Conservation (phyloP, 176 grass and related monocot genomes). For the Oryza coarctata region DNA sequence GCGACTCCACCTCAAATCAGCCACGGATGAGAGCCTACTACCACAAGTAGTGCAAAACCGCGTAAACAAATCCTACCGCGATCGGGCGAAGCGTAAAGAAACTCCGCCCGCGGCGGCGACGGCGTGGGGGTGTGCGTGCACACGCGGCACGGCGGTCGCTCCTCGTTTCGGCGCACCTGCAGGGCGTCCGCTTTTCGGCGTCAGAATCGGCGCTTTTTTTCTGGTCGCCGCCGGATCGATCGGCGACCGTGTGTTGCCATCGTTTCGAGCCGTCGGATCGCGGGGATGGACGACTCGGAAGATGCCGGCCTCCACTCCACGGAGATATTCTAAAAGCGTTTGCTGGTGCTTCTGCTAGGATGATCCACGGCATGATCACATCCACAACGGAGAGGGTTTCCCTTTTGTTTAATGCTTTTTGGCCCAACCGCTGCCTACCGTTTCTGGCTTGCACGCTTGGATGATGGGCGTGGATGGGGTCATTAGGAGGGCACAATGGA, state of each 20-base stretch:
- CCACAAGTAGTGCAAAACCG: constrained; percentile 8
- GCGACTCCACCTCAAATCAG: not conserved
- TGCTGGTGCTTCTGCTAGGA: too few relatives aligned
- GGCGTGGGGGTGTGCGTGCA: not conserved
- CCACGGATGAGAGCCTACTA: not conserved
- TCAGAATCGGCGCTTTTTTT: not conserved
- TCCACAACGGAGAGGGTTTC: not conserved
- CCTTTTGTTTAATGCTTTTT: not conserved
- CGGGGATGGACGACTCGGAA: not conserved
- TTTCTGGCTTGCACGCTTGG: not conserved
- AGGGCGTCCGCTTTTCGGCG: not conserved
- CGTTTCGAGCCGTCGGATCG: not conserved
- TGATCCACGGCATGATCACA: not conserved
- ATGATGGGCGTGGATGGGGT: not conserved
- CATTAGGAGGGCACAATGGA: not conserved
- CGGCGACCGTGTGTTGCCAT: too few relatives aligned
- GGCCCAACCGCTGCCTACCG: not conserved
- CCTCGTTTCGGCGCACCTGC: not conserved
- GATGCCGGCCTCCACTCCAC: too few relatives aligned
- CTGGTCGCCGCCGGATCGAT: not conserved
- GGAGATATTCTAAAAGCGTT: too few relatives aligned
- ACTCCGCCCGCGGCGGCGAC: not conserved
- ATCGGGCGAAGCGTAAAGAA: not conserved
- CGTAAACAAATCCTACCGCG: not conserved
- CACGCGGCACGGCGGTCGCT: too few relatives aligned